These are phyloP conservation scores for Leucocoprinus birnbaumii DNA, from an alignment of 768 basidiomycete genomes.

Conservation along the genomic window DNA sequence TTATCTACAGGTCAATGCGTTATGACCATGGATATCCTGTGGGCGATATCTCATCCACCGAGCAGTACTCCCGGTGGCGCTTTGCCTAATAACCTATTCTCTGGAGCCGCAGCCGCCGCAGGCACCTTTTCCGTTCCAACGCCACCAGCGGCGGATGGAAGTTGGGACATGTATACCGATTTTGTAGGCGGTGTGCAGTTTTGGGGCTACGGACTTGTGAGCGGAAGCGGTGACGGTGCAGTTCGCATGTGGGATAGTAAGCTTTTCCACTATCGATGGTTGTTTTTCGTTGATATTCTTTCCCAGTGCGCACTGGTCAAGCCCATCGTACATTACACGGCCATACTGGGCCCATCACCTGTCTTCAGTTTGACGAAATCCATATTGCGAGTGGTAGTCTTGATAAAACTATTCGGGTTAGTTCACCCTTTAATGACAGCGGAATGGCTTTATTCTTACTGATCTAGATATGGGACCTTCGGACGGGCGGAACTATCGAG, in stretches of 20 bases:
- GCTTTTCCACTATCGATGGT: conserved; percentile 20
- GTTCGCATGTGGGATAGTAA: conserved; percentile 99
- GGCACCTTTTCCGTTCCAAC: conserved; percentile 79
- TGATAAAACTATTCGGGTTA: conserved; percentile 87
- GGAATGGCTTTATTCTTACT: background rate
- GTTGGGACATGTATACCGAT: conserved; percentile 94
- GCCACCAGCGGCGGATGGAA: conserved; percentile 86
- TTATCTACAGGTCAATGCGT: conserved; percentile 96
- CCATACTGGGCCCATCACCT: conserved; percentile 91
- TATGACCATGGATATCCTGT: conserved; percentile 99
- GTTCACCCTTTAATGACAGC: conserved; percentile 21
- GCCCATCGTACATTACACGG: conserved; percentile 90
- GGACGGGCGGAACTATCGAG: conserved; percentile 85
- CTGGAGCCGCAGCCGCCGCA: conserved; percentile 50
- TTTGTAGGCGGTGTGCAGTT: conserved; percentile 98
- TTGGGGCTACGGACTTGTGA: conserved; percentile 97
- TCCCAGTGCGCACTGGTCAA: conserved; percentile 93
- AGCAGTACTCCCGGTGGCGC: conserved; percentile 35
- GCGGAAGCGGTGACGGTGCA: conserved; percentile 95
- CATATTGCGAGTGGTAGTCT: conserved; percentile 91
- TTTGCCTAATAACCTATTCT: conserved; percentile 43
- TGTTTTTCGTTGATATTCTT: background rate
- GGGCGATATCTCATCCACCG: conserved; percentile 94
- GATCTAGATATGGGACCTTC: conserved; percentile 92
- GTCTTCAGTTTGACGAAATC: conserved; percentile 93